Conservation (phyloP, 2,329 filamentous ascomycete species). For the Aspergillus nomiae region DNA sequence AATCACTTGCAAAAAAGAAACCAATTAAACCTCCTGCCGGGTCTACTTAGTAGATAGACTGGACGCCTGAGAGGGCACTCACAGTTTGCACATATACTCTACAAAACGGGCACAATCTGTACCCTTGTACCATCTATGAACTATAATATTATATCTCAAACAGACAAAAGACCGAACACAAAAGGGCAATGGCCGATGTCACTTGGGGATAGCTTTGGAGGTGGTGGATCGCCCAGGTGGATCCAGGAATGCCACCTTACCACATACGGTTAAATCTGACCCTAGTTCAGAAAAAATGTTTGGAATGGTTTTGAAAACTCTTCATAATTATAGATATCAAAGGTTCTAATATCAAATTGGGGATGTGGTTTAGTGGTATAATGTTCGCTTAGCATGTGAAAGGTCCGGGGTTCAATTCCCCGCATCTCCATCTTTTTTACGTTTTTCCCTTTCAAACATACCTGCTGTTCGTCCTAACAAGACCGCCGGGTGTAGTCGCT, state of each 20-base stretch:
- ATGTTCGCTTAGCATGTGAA: conserved; percentile 1
- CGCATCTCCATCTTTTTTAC: not conserved
- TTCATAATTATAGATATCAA: not conserved
- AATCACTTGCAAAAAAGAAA: too few relatives aligned
- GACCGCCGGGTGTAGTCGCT: not conserved
- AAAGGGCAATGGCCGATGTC: too few relatives aligned
- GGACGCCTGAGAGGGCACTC: not conserved
- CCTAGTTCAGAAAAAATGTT: not conserved
- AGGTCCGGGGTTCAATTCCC: conserved; percentile 3
- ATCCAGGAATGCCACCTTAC: not conserved
- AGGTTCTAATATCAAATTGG: not conserved
- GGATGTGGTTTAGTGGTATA: conserved; percentile 4
- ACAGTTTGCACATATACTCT: not conserved
- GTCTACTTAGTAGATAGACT: not conserved
- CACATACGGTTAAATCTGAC: not conserved
- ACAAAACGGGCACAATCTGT: not conserved
- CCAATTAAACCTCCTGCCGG: too few relatives aligned
- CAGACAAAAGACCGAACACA: too few relatives aligned
- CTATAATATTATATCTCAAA: not conserved
- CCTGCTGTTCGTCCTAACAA: not conserved
- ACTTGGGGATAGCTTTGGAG: not conserved
- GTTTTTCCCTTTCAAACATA: not conserved
- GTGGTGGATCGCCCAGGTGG: not conserved
- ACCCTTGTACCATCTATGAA: not conserved
- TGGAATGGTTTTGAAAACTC: too few relatives aligned